Base-by-base conservation (phyloP, 2,329 filamentous ascomycete species). In the Trichoderma polysporum region DNA sequence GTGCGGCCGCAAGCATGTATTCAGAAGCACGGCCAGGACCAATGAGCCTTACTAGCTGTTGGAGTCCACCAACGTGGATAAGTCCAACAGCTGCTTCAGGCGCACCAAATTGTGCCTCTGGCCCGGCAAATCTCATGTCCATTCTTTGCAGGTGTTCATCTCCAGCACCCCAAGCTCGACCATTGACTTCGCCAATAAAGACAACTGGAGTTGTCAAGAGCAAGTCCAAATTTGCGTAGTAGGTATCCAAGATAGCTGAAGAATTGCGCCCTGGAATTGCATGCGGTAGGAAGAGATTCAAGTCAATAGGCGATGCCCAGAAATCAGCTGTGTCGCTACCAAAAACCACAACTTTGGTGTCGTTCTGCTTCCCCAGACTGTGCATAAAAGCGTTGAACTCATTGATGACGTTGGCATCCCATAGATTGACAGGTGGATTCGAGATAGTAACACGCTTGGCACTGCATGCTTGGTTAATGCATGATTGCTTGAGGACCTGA, bases 11-110 rank as follows among this genome's bases (percentile, higher is more conserved):
- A 15, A 63, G 59, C 33, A 41, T 1, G 22, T 63, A 53, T 29
- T 63, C 33, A 31, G 59, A 17, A 29, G 59, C 59, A n/a, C 59
- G 59, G n/a, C 59, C 59, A 15, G 59, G 9, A 6, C 59, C 47
- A 39, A 63, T 63, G 12, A 63, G 59, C 2, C 37, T 27, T 12
- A 53, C 22, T 31, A 53, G 19, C 6, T 63, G 47, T 29, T 53
- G 59, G 6, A 63, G 27, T 29, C 47, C 59, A 17, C 59, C 59
- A 12, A 52, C 59, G 31, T 63, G 47, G 29, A 63, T 37, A 0
- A 63, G 19, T 7, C 59, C 58, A 13, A 63, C 17, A 29, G 33
- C 41, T 25, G 59, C 59, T 22, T 63, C 59, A 8, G 35, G 47
- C 2, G 47, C 59, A 22, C 59, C 59, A 12, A 53, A 63, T 15